These are phyloP conservation scores for Auriscalpium vulgare DNA, from an alignment of 768 basidiomycete species.

Conservation along the genomic window DNA sequence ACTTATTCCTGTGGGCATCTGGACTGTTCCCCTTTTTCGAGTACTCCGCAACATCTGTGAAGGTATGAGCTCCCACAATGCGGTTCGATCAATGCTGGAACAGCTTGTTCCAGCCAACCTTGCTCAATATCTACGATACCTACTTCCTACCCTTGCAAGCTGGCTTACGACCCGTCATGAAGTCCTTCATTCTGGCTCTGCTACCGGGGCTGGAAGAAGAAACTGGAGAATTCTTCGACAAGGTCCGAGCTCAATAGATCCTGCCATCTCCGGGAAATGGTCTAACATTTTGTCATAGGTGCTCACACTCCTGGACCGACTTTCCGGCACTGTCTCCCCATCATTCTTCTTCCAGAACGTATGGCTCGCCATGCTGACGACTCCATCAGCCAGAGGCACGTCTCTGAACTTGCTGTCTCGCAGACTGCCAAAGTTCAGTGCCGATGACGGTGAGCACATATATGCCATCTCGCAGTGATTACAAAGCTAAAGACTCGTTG, in stretches of 20 bases:
- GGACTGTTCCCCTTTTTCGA: conserved; percentile 98
- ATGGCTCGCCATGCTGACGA: conserved; percentile 89
- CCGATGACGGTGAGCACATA: conserved; percentile 53
- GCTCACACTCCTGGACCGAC: conserved; percentile 64
- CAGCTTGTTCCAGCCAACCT: conserved; percentile 48
- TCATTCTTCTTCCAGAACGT: conserved; percentile 94
- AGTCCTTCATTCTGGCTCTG: conserved; percentile 88
- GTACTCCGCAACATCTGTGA: conserved; percentile 98
- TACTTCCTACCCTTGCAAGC: conserved; percentile 84
- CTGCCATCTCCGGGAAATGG: background rate
- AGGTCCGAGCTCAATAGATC: conserved; percentile 32
- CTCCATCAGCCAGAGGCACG: conserved; percentile 76
- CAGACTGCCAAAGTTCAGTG: conserved; percentile 61
- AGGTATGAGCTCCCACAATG: conserved; percentile 38
- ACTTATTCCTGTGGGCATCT: conserved; percentile 89
- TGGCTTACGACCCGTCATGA: conserved; percentile 81
- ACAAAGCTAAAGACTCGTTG: background rate
- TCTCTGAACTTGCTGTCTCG: conserved; percentile 83
- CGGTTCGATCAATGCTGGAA: background rate
- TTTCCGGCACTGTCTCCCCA: conserved; percentile 78
- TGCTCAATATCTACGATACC: conserved; percentile 88
- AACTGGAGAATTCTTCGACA: conserved; percentile 95
- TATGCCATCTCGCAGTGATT: background rate
- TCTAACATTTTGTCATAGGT: conserved; percentile 40
- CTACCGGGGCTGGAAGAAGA: conserved; percentile 97